Conservation (phyloP, 129 eudicot genomes). For the Heracleum sosnowskyi region DNA sequence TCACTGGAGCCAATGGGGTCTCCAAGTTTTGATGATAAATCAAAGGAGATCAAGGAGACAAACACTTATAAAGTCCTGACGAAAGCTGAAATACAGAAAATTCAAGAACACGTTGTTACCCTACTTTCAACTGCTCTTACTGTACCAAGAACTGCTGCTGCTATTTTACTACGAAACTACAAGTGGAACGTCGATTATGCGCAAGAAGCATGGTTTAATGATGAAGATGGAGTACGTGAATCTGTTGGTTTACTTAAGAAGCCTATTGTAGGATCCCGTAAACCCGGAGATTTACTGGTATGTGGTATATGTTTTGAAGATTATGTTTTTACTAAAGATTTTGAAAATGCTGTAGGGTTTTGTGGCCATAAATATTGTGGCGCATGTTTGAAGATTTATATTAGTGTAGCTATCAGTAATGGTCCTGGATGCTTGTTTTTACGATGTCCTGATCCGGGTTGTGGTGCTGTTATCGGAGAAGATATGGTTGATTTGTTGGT, state of each 20-base stretch:
- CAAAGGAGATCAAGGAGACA: not conserved
- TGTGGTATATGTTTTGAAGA: not conserved
- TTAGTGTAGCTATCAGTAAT: not conserved
- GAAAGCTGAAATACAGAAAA: not conserved
- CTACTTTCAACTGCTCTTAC: slow-evolving; percentile 7
- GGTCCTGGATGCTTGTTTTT: not conserved
- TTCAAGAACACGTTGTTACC: not conserved
- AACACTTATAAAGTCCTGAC: not conserved
- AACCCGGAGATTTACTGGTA: not conserved
- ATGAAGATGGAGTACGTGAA: slow-evolving; percentile 34
- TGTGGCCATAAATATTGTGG: not conserved
- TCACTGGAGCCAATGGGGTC: too few relatives aligned
- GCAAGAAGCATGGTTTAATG: slow-evolving; percentile 55
- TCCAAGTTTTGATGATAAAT: not conserved
- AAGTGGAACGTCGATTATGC: slow-evolving; percentile 33
- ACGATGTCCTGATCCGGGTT: not conserved
- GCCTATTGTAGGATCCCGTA: too few relatives aligned
- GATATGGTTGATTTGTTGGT: slow-evolving; percentile 4
- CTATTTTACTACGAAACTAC: slow-evolving; percentile 19
- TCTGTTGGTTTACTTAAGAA: slow-evolving; percentile 29
- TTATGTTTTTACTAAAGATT: not conserved
- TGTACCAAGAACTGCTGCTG: slow-evolving; percentile 16
- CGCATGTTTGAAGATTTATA: not conserved
- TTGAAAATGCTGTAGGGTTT: not conserved
- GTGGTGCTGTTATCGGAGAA: not conserved